Evolutionary conservation across 257 asterid genomes (phyloP).

Genomic region (Lycium barbarum): DNA sequence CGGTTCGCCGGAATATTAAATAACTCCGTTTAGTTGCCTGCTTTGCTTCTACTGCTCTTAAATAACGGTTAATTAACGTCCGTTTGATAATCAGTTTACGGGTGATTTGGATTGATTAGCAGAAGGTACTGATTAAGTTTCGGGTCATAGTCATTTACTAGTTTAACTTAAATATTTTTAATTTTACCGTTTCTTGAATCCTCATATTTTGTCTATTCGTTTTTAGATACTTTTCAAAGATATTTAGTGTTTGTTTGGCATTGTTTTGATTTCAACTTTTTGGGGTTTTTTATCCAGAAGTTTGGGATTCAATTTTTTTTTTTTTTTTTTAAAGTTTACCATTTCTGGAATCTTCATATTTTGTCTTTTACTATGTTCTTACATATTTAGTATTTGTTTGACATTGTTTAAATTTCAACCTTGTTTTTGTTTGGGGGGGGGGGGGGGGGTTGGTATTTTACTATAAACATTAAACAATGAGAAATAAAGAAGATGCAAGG

Average conservation of each 20-base stretch:
- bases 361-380: background rate
- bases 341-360: background rate
- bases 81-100: background rate
- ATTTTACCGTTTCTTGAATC: background rate
- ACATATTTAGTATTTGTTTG: background rate
- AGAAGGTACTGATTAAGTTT: constrained; percentile 14
- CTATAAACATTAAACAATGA: background rate
- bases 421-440: too few relatives aligned
- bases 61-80: background rate
- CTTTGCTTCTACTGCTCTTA: background rate
- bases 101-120: background rate
- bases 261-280: background rate
- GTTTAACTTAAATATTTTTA: background rate
- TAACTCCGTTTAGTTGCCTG: constrained; percentile 18
- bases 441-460: background rate
- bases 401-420: background rate
- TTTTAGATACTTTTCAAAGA: background rate
- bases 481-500: background rate
- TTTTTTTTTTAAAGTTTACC: too few relatives aligned
- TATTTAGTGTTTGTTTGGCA: background rate
- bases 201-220: background rate
- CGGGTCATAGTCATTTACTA: background rate
- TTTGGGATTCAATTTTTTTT: too few relatives aligned
- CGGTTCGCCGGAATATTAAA: constrained; percentile 51
- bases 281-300: background rate